A percentile compares a stretch with the other conserved stretches of the same genome.
Conservation (phyloP, 1,284 basidiomycete species). For the Sporisorium exsertum region DNA sequence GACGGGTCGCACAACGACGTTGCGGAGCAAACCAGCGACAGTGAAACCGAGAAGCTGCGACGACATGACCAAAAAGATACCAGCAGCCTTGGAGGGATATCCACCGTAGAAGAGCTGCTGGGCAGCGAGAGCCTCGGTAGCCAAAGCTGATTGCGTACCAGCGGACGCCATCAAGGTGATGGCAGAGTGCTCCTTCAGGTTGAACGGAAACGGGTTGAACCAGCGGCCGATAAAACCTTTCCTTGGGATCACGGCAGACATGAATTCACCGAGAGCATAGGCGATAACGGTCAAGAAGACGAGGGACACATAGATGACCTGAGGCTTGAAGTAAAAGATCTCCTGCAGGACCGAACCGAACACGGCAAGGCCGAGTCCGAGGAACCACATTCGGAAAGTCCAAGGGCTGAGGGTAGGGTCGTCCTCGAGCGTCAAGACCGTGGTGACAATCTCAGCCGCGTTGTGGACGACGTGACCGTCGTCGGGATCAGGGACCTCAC, state of each 20-base stretch:
- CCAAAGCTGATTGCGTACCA: conserved; percentile 26
- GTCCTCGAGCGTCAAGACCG: conserved; percentile 29
- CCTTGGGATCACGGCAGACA: conserved; percentile 24
- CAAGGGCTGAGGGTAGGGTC: conserved; percentile 34
- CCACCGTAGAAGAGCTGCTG: conserved; percentile 48
- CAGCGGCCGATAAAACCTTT: conserved; percentile 14
- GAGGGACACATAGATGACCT: conserved; percentile 23
- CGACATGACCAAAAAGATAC: conserved; percentile 76
- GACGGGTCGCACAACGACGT: conserved; percentile 38
- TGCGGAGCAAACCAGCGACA: conserved; percentile 70
- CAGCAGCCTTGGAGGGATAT: conserved; percentile 31
- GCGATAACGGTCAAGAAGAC: conserved; percentile 38
- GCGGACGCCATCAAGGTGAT: conserved; percentile 35
- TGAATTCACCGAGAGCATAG: conserved; percentile 26
- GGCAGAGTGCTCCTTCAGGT: conserved; percentile 42
- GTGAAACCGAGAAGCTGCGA: conserved; percentile 78
- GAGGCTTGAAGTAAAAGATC: conserved; percentile 42
- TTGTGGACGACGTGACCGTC: conserved; percentile 22
- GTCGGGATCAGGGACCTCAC: conserved; percentile 1
- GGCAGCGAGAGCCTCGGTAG: conserved; percentile 34
- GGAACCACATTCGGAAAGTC: conserved; percentile 39
- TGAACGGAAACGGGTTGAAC: conserved; percentile 36
- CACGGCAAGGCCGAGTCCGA: conserved; percentile 28
- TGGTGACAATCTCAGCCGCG: conserved; percentile 27
- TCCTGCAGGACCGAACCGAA: conserved; percentile 30